Evolutionary conservation across 108 stramenopile genomes (phyloP), one percentile per base, ranked within the genome.

Genomic region (Fragilariopsis cylindrus): DNA sequence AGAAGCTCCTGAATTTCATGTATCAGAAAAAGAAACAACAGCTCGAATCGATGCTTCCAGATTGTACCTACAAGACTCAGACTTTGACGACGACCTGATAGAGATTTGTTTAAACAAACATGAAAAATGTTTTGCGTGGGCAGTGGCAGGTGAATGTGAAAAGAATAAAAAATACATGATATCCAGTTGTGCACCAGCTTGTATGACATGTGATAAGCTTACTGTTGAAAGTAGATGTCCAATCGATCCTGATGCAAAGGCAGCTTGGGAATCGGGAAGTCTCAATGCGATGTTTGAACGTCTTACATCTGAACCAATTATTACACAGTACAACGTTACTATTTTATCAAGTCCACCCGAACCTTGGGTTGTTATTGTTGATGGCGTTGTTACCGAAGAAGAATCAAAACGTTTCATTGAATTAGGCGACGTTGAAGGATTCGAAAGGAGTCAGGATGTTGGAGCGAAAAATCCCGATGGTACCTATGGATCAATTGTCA

Each of bases 331-430:
- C 75, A 70, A 76, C 18, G 86, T 87, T n/a, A 74, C 69, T 69
- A 78, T 87, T 42, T 54, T 88, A 48, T 93, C 92, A 1, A 76
- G 87, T 15, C 30, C 30, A 30, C 89, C 89, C 2, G 74, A 71
- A 4, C 95, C 96, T 7, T 96, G 93, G 92, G 80, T 98, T n/a
- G 81, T 96, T 40, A 85, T 81, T 2, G 81, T 98, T 44, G 95
- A 97, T 18, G 81, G 94, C 75, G 90, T 97, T 69, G 44, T 96
- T n/a, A 77, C 74, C 12, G 81, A 85, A 53, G 86, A 85, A 48
- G 97, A 98, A 74, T 85, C 88, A 9, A 73, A 90, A 56, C 75
- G 65, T 7, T 64, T 94, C 62, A 91, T 94, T 60, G 79, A 84
- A 57, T 81, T 95, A 18, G 92, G 76, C 4, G 70, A 60, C 46